A percentile compares a stretch with the other conserved stretches of the same genome.
phyloP scores from a whole-genome alignment of 1,139 yeast species.

The Eremothecium gossypii region DNA sequence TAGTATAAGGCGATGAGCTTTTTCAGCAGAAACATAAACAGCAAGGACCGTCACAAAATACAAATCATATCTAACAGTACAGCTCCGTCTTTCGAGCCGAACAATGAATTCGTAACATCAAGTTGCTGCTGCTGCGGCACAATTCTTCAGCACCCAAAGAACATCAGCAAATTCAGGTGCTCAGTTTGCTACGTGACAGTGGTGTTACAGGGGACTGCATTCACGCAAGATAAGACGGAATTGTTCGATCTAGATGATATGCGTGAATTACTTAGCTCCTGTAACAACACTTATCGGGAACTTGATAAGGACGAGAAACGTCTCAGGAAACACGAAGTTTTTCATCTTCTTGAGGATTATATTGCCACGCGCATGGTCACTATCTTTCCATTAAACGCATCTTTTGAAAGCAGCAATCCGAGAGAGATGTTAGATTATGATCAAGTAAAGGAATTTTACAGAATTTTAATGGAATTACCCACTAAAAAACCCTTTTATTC shows the following conservation, averaged over 20 bases:
- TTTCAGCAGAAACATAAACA: slow-evolving; percentile 2
- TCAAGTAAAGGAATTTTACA: slow-evolving; percentile 39
- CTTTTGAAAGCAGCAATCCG: slow-evolving; percentile 35
- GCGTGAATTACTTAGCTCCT: neutral
- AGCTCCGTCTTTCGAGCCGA: slow-evolving; percentile 1
- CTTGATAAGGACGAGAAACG: slow-evolving; percentile 3
- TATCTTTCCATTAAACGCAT: slow-evolving; percentile 36
- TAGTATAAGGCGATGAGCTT: neutral
- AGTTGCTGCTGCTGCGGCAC: slow-evolving; percentile 55
- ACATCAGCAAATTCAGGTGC: slow-evolving; percentile 45
- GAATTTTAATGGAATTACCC: slow-evolving; percentile 41
- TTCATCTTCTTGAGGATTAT: slow-evolving; percentile 42
- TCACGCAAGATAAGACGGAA: slow-evolving; percentile 7
- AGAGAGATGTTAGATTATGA: slow-evolving; percentile 32
- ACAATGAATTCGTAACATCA: slow-evolving; percentile 2
- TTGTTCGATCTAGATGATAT: neutral
- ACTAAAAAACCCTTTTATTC: slow-evolving; percentile 49
- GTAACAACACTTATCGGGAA: neutral
- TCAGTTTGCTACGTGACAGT: slow-evolving; percentile 43
- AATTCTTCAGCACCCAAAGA: slow-evolving; percentile 40
- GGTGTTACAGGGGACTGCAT: slow-evolving; percentile 2
- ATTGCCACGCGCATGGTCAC: slow-evolving; percentile 37
- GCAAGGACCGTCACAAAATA: slow-evolving; percentile 2
- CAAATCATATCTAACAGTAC: slow-evolving; percentile 3
- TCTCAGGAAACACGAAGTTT: slow-evolving; percentile 31